Base-by-base conservation (phyloP, 306 rosid species). In the Phaseolus lunatus region DNA sequence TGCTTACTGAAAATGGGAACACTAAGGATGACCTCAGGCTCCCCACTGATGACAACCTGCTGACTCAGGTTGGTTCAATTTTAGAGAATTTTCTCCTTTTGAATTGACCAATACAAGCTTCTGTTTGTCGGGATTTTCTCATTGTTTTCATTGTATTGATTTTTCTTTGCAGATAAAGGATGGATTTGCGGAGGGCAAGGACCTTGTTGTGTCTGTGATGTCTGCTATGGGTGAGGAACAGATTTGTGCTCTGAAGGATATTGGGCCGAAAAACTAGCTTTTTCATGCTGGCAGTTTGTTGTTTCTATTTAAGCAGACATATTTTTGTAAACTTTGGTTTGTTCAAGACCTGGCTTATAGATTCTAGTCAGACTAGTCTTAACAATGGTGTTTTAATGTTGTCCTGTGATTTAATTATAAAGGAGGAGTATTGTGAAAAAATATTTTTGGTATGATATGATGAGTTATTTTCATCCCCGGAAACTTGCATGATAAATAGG, bases 171-270 rank as follows among this genome's bases (percentile, higher is more conserved):
- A 90, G 96, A 87, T 90, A 44, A 90, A 90, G 85, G 96, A 88
- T 22, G 96, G 96, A 53, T 90, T 90, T 84, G 88, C 73, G 3
- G 90, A 85, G 49, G 93, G 96, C 0, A 90, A 88, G 81, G 96
- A 90, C 66, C 90, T 90, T 79, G 92, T 88, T 53, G 91, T 88
- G 5, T 57, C 88, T 44, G 96, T 90, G 72, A 90, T 90, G 96
- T 90, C 96, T 78, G 88, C 96, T 5, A 90, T 90, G 96, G 96
- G 96, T 14, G 96, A 88, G 87, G 93, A 90, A 79, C 93, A 90
- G 89, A 90, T 90, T 56, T 82, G 86, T 66, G 91, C 87, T 29
- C 87, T 90, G 61, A 90, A 90, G 86, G 96, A 90, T 73, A 90
- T 90, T 78, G 96, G 96, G 7, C 91, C 91, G 0, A 90, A 88